Evolutionary conservation across 805 yeast genomes (phyloP).

Genomic region (Kodamaea hsintzibuensis): DNA sequence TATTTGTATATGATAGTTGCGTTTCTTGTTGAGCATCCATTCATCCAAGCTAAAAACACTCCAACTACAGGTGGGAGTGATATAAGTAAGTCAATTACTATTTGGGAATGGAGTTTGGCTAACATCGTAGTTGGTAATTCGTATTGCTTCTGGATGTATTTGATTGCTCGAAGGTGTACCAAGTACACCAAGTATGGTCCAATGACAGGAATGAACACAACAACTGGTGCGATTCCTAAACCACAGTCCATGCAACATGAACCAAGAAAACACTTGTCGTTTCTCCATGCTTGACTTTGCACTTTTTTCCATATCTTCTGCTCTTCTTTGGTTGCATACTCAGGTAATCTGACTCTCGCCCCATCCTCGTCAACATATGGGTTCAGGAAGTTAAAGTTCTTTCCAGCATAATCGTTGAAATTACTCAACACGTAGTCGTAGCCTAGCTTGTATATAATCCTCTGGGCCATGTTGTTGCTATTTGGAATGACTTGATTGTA

Average conservation of each 20-base stretch:
- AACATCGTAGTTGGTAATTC: constrained; percentile 57
- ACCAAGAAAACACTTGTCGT: constrained; percentile 82
- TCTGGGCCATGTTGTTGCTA: not conserved
- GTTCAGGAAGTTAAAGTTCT: constrained; percentile 60
- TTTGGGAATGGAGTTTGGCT: constrained; percentile 75
- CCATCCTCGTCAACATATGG: constrained; percentile 68
- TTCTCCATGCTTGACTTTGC: constrained; percentile 82
- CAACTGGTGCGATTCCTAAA: constrained; percentile 74
- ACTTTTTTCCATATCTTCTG: constrained; percentile 68
- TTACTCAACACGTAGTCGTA: constrained; percentile 54
- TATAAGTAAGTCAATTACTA: constrained; percentile 69
- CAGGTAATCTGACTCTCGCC: constrained; percentile 60
- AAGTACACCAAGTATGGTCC: constrained; percentile 84
- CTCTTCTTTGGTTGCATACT: constrained; percentile 51
- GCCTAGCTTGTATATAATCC: constrained; percentile 32
- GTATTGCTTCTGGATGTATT: constrained; percentile 56
- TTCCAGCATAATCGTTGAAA: constrained; percentile 68
- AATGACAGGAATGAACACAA: constrained; percentile 72
- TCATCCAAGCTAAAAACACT: constrained; percentile 72
- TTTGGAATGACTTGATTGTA: not conserved
- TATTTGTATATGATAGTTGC: constrained; percentile 69
- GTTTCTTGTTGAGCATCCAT: constrained; percentile 85
- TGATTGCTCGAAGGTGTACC: constrained; percentile 68
- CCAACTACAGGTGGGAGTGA: constrained; percentile 84
- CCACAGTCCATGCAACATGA: constrained; percentile 74